A percentile compares a stretch with the other conserved stretches of the same genome.
Evolutionary conservation across 139 green algal genomes (phyloP).

Genomic region (Chlamydomonas sp.): DNA sequence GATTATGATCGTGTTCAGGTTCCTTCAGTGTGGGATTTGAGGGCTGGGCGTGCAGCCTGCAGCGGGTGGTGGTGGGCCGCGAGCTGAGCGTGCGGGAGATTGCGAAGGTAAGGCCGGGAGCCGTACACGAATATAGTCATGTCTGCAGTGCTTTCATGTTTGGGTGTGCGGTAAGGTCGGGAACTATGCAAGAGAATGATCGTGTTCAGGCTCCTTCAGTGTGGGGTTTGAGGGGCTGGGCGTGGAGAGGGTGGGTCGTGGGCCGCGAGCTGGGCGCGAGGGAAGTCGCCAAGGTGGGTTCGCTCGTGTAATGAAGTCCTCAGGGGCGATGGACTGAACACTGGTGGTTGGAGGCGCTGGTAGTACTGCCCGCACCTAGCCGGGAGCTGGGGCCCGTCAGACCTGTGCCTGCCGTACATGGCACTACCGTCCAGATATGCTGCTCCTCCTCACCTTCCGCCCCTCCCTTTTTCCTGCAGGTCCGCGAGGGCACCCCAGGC

Average conservation of each 20-base stretch:
- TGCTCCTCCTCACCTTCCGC: too few species aligned
- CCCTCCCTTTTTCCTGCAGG: not conserved
- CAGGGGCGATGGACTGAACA: not conserved
- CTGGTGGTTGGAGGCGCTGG: not conserved
- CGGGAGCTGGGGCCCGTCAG: too few species aligned
- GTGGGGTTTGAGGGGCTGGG: too few species aligned
- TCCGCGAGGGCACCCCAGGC: conserved; percentile 20
- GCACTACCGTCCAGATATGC: too few species aligned
- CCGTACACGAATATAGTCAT: too few species aligned
- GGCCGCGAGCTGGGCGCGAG: conserved; percentile 77
- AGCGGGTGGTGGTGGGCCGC: conserved; percentile 81
- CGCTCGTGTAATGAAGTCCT: not conserved
- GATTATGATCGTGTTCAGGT: too few species aligned
- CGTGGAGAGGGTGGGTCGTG: conserved; percentile 78
- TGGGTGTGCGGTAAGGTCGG: conserved; percentile 34
- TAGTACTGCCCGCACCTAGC: too few species aligned
- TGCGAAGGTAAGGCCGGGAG: conserved; percentile 41
- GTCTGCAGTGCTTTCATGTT: too few species aligned
- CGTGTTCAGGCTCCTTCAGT: too few species aligned
- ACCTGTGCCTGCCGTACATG: too few species aligned
- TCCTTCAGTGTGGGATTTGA: too few species aligned
- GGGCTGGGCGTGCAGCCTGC: conserved; percentile 67
- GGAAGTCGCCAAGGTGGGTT: conserved; percentile 58
- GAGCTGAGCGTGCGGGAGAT: conserved; percentile 81
- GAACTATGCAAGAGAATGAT: too few species aligned